Conservation (phyloP, 2,329 filamentous ascomycete species). For the Pseudocercospora musae region DNA sequence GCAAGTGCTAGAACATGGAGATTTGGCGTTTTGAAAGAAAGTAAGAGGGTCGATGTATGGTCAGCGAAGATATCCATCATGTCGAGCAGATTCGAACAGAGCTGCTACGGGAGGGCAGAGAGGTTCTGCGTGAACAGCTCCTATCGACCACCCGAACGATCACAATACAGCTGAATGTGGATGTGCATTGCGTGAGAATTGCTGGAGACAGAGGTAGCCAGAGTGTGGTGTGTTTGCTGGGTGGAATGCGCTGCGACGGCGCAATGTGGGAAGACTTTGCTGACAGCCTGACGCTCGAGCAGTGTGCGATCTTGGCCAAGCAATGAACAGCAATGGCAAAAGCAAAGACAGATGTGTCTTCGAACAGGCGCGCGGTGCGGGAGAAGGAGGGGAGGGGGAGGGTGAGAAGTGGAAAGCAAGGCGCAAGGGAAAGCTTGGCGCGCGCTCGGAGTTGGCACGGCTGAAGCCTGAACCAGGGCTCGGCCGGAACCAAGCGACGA, state of each 20-base stretch:
- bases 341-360: not conserved
- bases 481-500: not conserved
- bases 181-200: not conserved
- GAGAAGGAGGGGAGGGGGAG: not conserved
- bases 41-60: not conserved
- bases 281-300: not conserved
- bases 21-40: not conserved
- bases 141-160: not conserved
- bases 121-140: not conserved
- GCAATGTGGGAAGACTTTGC: not conserved
- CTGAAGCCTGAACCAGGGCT: not conserved
- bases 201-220: not conserved
- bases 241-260: not conserved
- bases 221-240: not conserved
- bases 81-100: not conserved
- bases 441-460: too few relatives aligned
- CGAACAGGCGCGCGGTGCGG: not conserved
- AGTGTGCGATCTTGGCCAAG: not conserved
- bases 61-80: conserved; percentile 1
- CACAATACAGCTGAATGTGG: not conserved
- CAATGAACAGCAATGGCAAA: not conserved
- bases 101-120: not conserved
- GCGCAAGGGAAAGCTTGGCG: too few relatives aligned
- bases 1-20: not conserved
- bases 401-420: not conserved